phyloP scores from a whole-genome alignment of 495 filamentous ascomycete species.

The Clavariopsis aquatica region DNA sequence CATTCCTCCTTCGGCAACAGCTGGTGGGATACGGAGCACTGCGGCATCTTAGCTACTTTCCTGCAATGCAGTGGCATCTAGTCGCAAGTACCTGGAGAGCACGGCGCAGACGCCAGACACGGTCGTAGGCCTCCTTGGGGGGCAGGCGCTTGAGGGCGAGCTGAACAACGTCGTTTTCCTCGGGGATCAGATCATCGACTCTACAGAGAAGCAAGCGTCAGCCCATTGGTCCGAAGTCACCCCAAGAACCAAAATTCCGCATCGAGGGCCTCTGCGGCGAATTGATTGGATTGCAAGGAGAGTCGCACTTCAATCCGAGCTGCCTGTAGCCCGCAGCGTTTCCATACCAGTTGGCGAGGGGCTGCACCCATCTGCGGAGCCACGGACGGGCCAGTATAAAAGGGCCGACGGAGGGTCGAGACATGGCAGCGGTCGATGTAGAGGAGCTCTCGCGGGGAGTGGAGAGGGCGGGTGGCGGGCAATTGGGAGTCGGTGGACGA shows the following conservation, averaged over 20 bases:
- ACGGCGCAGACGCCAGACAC: constrained; percentile 91
- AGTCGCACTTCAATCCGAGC: constrained; percentile 80
- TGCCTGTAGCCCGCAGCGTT: constrained; percentile 88
- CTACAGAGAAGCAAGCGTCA: constrained; percentile 50
- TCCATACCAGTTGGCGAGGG: constrained; percentile 79
- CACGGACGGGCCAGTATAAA: constrained; percentile 80
- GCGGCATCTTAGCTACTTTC: constrained; percentile 41
- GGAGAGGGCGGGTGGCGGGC: constrained; percentile 11
- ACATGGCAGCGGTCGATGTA: constrained; percentile 57
- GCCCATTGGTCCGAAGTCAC: constrained; percentile 17
- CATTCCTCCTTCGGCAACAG: constrained; percentile 80
- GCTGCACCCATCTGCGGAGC: constrained; percentile 73
- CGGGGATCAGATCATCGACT: constrained; percentile 87
- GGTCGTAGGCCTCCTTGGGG: constrained; percentile 89
- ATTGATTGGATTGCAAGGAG: neutral
- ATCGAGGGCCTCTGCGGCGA: neutral
- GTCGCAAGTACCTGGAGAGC: constrained; percentile 79
- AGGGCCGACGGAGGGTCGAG: constrained; percentile 67
- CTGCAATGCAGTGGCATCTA: neutral
- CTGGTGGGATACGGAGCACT: constrained; percentile 83
- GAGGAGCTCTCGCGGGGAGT: constrained; percentile 7
- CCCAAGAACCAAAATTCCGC: neutral
- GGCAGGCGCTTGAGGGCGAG: constrained; percentile 86
- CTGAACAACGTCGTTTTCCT: constrained; percentile 84
- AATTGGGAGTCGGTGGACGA: constrained; percentile 10